Conservation (phyloP, 176 grass and related monocot species). For the Themeda triandra region DNA sequence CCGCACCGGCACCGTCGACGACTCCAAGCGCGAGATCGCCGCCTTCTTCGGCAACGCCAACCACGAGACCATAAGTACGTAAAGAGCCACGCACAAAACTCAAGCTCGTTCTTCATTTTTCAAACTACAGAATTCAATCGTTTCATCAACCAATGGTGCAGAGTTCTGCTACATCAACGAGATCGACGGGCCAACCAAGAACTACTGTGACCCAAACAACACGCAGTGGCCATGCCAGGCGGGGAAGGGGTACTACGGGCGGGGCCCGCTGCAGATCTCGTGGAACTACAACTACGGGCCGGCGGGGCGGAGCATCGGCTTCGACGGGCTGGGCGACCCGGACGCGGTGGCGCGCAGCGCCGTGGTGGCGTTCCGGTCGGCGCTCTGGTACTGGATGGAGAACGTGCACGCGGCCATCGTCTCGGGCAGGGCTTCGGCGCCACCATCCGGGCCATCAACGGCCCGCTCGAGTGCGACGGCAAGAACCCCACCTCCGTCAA, state of each 20-base stretch:
- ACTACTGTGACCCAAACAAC: conserved; percentile 65
- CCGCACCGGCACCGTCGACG: conserved; percentile 51
- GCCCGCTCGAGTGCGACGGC: conserved; percentile 65
- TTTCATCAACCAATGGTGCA: no score
- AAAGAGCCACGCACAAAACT: background rate
- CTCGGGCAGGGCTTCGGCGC: conserved; percentile 57
- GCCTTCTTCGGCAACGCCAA: conserved; percentile 81
- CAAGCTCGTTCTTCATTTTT: no score
- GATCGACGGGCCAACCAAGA: conserved; percentile 67
- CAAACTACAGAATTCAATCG: background rate
- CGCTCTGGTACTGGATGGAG: conserved; percentile 84
- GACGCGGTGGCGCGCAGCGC: conserved; percentile 71
- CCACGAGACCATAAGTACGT: conserved; percentile 80
- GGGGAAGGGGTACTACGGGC: conserved; percentile 81
- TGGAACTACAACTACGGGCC: conserved; percentile 97
- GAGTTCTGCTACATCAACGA: conserved; percentile 98
- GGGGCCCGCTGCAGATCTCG: conserved; percentile 72
- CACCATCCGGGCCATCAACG: conserved; percentile 62
- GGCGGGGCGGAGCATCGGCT: conserved; percentile 73
- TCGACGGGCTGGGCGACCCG: conserved; percentile 69
- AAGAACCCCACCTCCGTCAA: conserved; percentile 44
- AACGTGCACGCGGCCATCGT: conserved; percentile 48
- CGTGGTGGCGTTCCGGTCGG: conserved; percentile 59
- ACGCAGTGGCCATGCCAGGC: conserved; percentile 55
- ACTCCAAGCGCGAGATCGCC: conserved; percentile 80